These are phyloP conservation scores for Phytopythium oedochilum DNA, from an alignment of 352 stramenopile genomes.

Conservation along the genomic window DNA sequence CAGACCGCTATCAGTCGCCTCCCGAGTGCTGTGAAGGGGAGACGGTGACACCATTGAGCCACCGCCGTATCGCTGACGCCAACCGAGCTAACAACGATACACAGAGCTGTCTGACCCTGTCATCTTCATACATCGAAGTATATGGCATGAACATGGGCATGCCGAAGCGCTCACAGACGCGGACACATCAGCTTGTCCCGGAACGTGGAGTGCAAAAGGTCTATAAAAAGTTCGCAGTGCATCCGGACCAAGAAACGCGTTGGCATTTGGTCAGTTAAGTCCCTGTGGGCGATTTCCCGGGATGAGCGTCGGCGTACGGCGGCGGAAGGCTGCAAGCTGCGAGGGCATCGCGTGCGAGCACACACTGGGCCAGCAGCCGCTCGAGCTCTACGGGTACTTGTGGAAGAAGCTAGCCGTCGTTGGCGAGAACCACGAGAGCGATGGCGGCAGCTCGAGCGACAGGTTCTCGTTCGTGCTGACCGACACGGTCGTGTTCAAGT, in stretches of 20 bases:
- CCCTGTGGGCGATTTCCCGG: too few species aligned
- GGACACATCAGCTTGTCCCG: background rate
- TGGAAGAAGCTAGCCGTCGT: conserved; percentile 38
- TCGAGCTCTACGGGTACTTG: conserved; percentile 58
- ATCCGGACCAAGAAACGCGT: background rate
- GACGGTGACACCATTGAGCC: background rate
- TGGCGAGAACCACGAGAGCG: background rate
- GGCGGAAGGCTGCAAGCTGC: conserved; percentile 39
- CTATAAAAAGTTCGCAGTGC: background rate
- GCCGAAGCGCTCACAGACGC: too few species aligned
- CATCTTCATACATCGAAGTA: too few species aligned
- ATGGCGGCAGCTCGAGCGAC: conserved; percentile 1
- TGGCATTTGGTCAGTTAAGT: too few species aligned
- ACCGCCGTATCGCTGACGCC: background rate
- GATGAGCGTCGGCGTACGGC: conserved; percentile 2
- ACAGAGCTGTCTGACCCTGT: too few species aligned
- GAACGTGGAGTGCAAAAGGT: background rate
- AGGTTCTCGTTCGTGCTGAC: conserved; percentile 51
- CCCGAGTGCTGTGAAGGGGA: background rate
- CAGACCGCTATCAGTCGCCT: background rate
- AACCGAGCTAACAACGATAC: background rate
- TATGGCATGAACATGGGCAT: too few species aligned
- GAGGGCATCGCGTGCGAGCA: conserved; percentile 65
- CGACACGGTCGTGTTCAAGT: conserved; percentile 72
- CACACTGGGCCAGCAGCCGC: conserved; percentile 47